These are phyloP conservation scores for Carex myosuroides DNA, from an alignment of 176 grass and related monocot genomes.

Conservation along the genomic window DNA sequence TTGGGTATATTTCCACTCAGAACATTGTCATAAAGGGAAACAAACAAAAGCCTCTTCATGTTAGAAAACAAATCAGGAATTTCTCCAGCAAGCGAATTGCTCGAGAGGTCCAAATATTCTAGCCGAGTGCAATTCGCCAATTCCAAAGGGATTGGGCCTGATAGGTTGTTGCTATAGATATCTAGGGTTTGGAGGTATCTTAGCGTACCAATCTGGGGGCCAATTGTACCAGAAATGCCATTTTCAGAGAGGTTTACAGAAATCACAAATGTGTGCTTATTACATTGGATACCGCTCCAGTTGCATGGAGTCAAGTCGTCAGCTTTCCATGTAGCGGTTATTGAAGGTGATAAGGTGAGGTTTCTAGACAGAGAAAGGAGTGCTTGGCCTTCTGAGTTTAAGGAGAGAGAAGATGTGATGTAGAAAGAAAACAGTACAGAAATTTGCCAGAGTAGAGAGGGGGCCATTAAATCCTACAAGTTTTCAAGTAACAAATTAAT, in stretches of 20 bases:
- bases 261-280: slow-evolving; percentile 21
- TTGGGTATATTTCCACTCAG: slow-evolving; percentile 48
- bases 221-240: slow-evolving; percentile 37
- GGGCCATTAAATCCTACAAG: slow-evolving; percentile 29
- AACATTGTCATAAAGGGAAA: slow-evolving; percentile 36
- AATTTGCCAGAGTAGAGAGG: slow-evolving; percentile 15
- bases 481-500: background rate
- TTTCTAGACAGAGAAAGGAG: slow-evolving; percentile 43
- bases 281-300: slow-evolving; percentile 43
- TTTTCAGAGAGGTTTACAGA: slow-evolving; percentile 35
- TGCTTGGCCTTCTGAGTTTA: slow-evolving; percentile 50
- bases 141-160: slow-evolving; percentile 43
- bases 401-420: slow-evolving; percentile 27
- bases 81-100: slow-evolving; percentile 45
- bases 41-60: slow-evolving; percentile 28
- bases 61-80: slow-evolving; percentile 54
- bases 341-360: slow-evolving; percentile 28
- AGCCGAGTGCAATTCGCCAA: slow-evolving; percentile 49
- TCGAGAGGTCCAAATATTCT: slow-evolving; percentile 42
- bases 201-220: slow-evolving; percentile 38
- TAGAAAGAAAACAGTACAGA: slow-evolving; percentile 19
- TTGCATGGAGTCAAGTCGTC: slow-evolving; percentile 47
- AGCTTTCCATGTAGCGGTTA: slow-evolving; percentile 43
- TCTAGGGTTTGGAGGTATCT: slow-evolving; percentile 18
- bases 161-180: slow-evolving; percentile 32